Evolutionary conservation across 1,284 basidiomycete species (phyloP).

Genomic region (Ceratobasidium sp.): DNA sequence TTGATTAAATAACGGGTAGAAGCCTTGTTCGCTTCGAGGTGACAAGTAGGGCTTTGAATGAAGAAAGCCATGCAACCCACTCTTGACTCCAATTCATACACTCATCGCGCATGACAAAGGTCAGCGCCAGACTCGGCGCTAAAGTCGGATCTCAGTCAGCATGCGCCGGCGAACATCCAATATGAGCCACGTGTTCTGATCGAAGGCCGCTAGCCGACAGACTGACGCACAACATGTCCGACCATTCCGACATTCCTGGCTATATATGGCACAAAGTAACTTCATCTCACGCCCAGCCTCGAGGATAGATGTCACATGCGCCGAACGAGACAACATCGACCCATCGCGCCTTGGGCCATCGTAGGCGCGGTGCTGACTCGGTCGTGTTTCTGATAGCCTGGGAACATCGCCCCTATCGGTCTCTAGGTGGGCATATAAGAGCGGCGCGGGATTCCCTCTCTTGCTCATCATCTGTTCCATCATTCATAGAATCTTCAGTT

Average conservation of each 20-base stretch:
- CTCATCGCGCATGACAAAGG: too few relatives aligned
- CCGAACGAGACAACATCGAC: not conserved
- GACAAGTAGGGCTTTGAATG: too few relatives aligned
- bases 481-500: not conserved
- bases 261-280: not conserved
- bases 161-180: too few relatives aligned
- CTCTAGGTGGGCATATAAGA: not conserved
- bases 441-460: not conserved
- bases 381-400: not conserved
- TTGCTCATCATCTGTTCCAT: too few relatives aligned
- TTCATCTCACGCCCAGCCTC: not conserved
- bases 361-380: not conserved
- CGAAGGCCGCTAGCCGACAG: too few relatives aligned
- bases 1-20: too few relatives aligned
- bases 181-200: not conserved
- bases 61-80: too few relatives aligned
- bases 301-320: not conserved
- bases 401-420: constrained; percentile 1
- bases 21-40: too few relatives aligned
- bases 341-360: not conserved
- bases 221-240: too few relatives aligned
- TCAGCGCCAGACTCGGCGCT: too few relatives aligned
- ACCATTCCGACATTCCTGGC: not conserved
- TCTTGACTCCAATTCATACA: too few relatives aligned
- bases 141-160: too few relatives aligned